Evolutionary conservation across 225 moss, liverwort and hornwort species (phyloP), one percentile per base, ranked within the genome.

Genomic region (Straminergon stramineum): DNA sequence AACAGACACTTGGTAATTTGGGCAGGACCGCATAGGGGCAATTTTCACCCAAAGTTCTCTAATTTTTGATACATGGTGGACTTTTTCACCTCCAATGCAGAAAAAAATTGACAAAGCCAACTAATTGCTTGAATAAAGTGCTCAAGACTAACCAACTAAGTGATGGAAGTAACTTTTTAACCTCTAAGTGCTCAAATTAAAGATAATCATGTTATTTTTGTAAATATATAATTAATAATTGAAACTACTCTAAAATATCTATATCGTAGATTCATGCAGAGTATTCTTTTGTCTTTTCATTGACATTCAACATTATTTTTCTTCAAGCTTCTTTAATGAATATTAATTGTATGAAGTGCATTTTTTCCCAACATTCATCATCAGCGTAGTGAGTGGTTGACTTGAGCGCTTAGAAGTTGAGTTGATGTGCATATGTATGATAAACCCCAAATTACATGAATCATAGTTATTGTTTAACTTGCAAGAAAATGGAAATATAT

Each of bases 321-420:
- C 2, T 22, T 34, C 5, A 53, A 77, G 0, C 5, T 77, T 34
- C 12, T 53, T 17, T 34, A 34, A 21, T 51, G 5, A 75, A 7
- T 34, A 34, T 13, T 22, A 13, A 53, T 77, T 35, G 15, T 0
- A 78, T 24, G 23, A 55, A 55, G 15, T 20, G 6, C 19, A 48
- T 34, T 35, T 77, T 27, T 78, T 23, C 1, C 9, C 35, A 35
- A 37, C 23, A 55, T 23, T 78, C 10, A 55, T 6, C 9, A 15
- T 23, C 3, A 0, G 1, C 1, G 3, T 24, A 37, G 4, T 78
- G 0, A 6, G 16, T 24, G 10, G 2, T 55, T 55, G n/a, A n/a
- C n/a, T n/a, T n/a, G 13, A 76, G 8, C 2, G 34, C 2, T 55
- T 35, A 15, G 3, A 0, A 55, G 9, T 35, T 35, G 23, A 35